Evolutionary conservation across 176 grass and related monocot genomes (phyloP).

Genomic region (Carex pumila): DNA sequence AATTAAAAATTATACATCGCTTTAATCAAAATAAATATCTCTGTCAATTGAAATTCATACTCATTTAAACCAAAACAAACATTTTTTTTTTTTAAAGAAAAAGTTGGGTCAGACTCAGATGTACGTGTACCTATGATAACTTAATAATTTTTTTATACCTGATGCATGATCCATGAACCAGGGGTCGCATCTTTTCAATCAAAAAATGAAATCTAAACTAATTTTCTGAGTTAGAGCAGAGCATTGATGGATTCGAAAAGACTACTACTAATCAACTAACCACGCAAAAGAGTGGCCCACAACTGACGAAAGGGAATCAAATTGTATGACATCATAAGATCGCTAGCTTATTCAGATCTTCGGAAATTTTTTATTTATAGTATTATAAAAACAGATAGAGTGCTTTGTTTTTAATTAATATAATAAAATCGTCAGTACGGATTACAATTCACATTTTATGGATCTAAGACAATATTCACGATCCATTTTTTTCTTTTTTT

Average conservation of each 20-base stretch:
- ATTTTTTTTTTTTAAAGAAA: too few species aligned
- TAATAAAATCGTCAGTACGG: too few species aligned
- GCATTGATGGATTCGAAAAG: background rate
- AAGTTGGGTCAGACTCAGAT: too few species aligned
- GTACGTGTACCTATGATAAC: too few species aligned
- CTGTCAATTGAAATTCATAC: too few species aligned
- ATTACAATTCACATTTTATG: too few species aligned
- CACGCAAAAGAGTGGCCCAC: background rate
- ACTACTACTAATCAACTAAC: background rate
- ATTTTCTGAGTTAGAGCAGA: background rate
- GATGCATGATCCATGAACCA: background rate
- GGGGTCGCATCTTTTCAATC: background rate
- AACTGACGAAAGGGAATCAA: background rate
- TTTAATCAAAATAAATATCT: too few species aligned
- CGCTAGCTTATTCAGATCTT: background rate
- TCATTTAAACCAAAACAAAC: too few species aligned
- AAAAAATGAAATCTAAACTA: background rate
- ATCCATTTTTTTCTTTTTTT: too few species aligned
- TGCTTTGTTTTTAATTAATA: too few species aligned
- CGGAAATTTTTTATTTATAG: background rate
- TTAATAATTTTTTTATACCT: background rate
- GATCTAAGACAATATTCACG: too few species aligned
- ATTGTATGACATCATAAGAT: background rate
- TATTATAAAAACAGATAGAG: too few species aligned
- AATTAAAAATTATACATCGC: background rate